Base-by-base conservation (phyloP, 768 basidiomycete species). In the Tremella yokohamensis region DNA sequence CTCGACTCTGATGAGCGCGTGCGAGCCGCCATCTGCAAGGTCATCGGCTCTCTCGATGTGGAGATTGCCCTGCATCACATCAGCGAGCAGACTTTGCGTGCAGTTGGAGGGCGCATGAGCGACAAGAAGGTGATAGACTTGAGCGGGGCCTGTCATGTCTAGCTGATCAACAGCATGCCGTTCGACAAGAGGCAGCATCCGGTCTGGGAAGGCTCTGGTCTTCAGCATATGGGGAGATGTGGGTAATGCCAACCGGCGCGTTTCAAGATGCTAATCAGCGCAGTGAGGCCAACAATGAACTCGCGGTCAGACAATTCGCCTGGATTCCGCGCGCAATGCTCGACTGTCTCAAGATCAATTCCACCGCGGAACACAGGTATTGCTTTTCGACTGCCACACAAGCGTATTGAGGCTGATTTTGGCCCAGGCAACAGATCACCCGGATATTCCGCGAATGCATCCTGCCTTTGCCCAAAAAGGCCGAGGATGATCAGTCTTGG, bases 1-100 rank as follows among this genome's bases (percentile, higher is more conserved):
- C 66, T 83, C 0, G 96, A 99, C 74, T 86, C 89, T 0, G 96
- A 98, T 62, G 96, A 97, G 58, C 89, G 85, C 69, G 86, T 99
- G 40, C 84, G 96, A 25, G 84, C 87, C 6, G 86, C 90, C 0
- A 85, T 85, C 0, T 94, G 91, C 80, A 85, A 83, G 68, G 77
- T 89, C 11, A 90, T 90, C 64, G 84, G 85, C 1, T 82, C 85
- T 54, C 78, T 98, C 11, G 93, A 97, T 73, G 97, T 90, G 69
- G 96, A 99, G 76, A 87, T 87, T 0, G 87, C 85, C 0, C 73
- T 91, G 29, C 92, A 94, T 71, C 85, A 90, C 66, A 84, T 93
- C 25, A 83, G 84, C 8, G 81, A 81, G 58, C 70, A 73, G 0
- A 85, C 86, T 50, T 78, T 97, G 47, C 80, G 81, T 13, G 79